phyloP scores from a whole-genome alignment of 1,139 yeast genomes.

The Kazachstania sp. region DNA sequence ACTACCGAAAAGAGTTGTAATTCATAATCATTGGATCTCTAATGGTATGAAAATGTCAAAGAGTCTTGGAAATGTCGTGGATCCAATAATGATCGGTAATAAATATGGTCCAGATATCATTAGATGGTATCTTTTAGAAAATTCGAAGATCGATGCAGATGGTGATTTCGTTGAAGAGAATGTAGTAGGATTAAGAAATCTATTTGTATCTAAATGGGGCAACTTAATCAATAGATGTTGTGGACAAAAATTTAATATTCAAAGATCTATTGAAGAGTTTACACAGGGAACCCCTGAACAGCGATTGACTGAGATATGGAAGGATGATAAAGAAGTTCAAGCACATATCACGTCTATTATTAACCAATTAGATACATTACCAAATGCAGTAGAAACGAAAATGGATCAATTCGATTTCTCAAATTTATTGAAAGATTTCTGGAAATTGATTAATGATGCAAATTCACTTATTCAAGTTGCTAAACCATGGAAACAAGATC shows the following conservation, averaged over 20 bases:
- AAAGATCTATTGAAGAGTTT: constrained; percentile 33
- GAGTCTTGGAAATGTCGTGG: constrained; percentile 90
- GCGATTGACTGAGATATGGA: not conserved
- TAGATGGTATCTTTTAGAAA: constrained; percentile 67
- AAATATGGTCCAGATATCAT: constrained; percentile 66
- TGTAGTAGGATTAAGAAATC: constrained; percentile 50
- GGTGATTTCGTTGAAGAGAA: constrained; percentile 65
- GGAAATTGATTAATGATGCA: constrained; percentile 52
- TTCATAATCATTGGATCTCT: constrained; percentile 92
- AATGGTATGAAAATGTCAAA: constrained; percentile 92
- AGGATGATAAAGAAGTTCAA: constrained; percentile 1
- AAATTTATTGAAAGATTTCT: constrained; percentile 53
- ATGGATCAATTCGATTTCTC: constrained; percentile 47
- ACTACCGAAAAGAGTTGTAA: constrained; percentile 66
- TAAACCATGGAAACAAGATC: constrained; percentile 50
- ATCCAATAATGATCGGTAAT: constrained; percentile 58
- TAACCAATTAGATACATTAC: not conserved
- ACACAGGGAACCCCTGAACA: not conserved
- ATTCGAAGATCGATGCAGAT: constrained; percentile 68
- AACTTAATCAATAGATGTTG: constrained; percentile 69
- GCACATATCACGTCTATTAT: not conserved
- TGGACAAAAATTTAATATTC: constrained; percentile 57
- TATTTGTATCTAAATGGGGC: constrained; percentile 73
- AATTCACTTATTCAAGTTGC: constrained; percentile 53
- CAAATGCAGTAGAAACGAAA: constrained; percentile 35